Evolutionary conservation across 306 rosid genomes (phyloP), one percentile per base, ranked within the genome.

Genomic region (Acacia melanoxylon): DNA sequence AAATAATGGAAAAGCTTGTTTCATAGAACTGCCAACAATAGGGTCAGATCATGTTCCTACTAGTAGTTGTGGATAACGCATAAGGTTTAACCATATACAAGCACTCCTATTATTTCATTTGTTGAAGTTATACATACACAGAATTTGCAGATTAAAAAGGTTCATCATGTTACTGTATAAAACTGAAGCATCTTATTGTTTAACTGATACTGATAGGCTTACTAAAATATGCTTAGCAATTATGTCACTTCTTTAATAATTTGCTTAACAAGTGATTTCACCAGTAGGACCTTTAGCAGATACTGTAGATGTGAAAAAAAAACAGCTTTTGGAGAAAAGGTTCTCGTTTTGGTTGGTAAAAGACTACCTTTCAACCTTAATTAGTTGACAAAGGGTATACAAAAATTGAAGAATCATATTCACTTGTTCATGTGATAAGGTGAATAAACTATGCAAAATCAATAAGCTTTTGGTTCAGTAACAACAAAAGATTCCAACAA

Each of bases 1-100:
- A 44, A 68, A 70, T 70, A 70, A 70, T 44, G 54, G 54, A 70
- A 42, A 42, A n/a, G 35, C 54, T 70, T 70, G n/a, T 42, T 70
- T 70, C 24, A 11, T 70, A 42, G 54, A 70, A 9, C 75, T 41
- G 16, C 75, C 56, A 70, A 13, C 48, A 42, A 42, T 42, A 33
- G 54, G 14, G 20, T 22, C 37, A n/a, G 54, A 42, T 70, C 33
- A 70, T 11, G 54, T 22, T 70, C 54, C 75, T 42, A 22, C 35
- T 42, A 70, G 75, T 2, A 42, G 75, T 15, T 40, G 16, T 54
- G 35, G 33, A 5, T n/a, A 2, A 70, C 16, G 2, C 54, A 42
- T 22, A 22, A 20, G 8, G 25, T 19, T 20, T 54, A 54, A 20
- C 15, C 68, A 62, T 11, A 69, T 52, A 69, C 19, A 70, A 22